phyloP scores from a whole-genome alignment of 2,329 filamentous ascomycete genomes.

The Sclerotinia nivalis region DNA sequence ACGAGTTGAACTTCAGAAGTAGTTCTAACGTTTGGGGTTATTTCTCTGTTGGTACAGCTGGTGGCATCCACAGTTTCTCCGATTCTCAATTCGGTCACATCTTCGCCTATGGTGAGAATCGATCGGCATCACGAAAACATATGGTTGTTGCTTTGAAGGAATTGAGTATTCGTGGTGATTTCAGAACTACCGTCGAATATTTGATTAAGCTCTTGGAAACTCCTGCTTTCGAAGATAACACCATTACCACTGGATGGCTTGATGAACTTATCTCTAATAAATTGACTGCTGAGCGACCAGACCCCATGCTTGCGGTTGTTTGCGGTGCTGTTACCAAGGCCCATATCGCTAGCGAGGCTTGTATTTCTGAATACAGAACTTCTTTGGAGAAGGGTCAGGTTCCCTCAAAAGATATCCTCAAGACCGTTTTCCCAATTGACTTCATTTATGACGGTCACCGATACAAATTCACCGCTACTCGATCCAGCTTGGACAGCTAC shows the following conservation, averaged over 20 bases:
- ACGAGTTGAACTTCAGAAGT: conserved; percentile 97
- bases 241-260: conserved; percentile 97
- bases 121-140: conserved; percentile 93
- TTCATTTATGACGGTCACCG: conserved; percentile 97
- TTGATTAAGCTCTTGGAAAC: conserved; percentile 98
- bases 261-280: conserved; percentile 99
- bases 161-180: conserved; percentile 98
- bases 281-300: conserved; percentile 91
- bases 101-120: conserved; percentile 97
- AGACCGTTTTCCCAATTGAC: conserved; percentile 95
- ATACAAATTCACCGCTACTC: conserved; percentile 97
- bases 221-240: conserved; percentile 97
- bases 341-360: conserved; percentile 88
- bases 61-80: conserved; percentile 98
- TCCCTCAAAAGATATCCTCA: conserved; percentile 91
- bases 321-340: conserved; percentile 95
- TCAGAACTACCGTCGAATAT: conserved; percentile 97
- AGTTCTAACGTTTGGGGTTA: conserved; percentile 99
- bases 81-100: conserved; percentile 99
- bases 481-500: conserved; percentile 90
- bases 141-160: conserved; percentile 99
- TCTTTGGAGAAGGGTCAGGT: conserved; percentile 97
- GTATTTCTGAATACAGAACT: conserved; percentile 81
- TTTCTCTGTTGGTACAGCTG: conserved; percentile 95
- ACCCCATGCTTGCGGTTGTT: conserved; percentile 89